Evolutionary conservation across 768 basidiomycete genomes (phyloP), one percentile per base, ranked within the genome.

Genomic region (Lentinula raphanica): DNA sequence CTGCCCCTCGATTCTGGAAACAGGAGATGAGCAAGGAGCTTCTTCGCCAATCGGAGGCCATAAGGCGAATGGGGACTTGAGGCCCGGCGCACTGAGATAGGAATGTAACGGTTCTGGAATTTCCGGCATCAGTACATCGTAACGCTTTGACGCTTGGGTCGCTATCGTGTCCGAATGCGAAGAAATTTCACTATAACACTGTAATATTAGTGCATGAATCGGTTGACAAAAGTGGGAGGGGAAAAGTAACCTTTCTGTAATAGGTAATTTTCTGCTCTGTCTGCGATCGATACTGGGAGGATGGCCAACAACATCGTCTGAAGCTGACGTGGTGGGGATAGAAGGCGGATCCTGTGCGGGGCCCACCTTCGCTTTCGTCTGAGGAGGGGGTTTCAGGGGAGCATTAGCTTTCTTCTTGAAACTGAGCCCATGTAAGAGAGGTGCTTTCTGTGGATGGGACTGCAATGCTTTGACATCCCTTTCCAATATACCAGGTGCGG

Each of bases 341-440:
- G 51, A 40, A 8, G 23, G 36, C 3, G 25, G 21, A n/a, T 39
- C 36, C 12, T n/a, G 27, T 2, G 49, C 31, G n/a, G n/a, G n/a
- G n/a, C n/a, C 57, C 44, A 38, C n/a, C 56, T 31, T 54, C 49
- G n/a, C n/a, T n/a, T n/a, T n/a, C n/a, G n/a, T n/a, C n/a, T n/a
- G n/a, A n/a, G n/a, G n/a, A n/a, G n/a, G n/a, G n/a, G n/a, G n/a
- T n/a, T n/a, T n/a, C n/a, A n/a, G n/a, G n/a, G n/a, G n/a, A n/a
- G n/a, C n/a, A n/a, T n/a, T n/a, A n/a, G n/a, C n/a, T n/a, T n/a
- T 72, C 59, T 75, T 75, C 61, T 66, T 76, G 55, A 75, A 74
- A 5, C 63, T 69, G 25, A 76, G 64, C 5, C 62, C 51, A 25
- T 63, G 49, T 8, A 75, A 48, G 29, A 12, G 40, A 3, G 35